These are phyloP conservation scores for Echites panduratus DNA, from an alignment of 257 asterid species.

Conservation along the genomic window DNA sequence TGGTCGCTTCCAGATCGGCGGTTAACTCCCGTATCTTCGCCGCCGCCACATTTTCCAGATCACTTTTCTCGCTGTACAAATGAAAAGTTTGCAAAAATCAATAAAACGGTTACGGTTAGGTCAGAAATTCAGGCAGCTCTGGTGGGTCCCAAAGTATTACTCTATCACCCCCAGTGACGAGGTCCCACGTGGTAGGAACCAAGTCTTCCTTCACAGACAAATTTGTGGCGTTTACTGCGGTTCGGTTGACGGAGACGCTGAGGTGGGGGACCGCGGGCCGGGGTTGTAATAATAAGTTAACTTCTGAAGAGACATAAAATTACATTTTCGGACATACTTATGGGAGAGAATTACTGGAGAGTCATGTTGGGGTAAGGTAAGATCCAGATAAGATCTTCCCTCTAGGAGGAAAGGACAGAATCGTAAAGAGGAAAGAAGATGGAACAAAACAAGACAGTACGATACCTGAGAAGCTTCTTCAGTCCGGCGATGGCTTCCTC, in stretches of 20 bases:
- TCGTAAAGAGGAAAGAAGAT: not conserved
- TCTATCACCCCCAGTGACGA: not conserved
- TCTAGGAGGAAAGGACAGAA: constrained; percentile 6
- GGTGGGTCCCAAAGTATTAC: constrained; percentile 18
- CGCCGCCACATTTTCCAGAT: constrained; percentile 60
- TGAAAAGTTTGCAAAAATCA: not conserved
- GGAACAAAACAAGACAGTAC: not conserved
- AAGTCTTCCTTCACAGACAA: constrained; percentile 1
- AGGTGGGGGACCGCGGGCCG: not conserved
- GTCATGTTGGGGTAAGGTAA: not conserved
- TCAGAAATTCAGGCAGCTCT: not conserved
- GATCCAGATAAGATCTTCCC: constrained; percentile 20
- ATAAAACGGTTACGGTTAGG: constrained; percentile 12
- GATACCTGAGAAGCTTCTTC: constrained; percentile 68
- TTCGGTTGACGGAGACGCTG: not conserved
- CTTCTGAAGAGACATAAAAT: constrained; percentile 4
- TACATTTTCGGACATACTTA: constrained; percentile 30
- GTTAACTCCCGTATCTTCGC: constrained; percentile 63
- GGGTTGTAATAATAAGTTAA: not conserved
- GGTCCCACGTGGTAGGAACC: constrained; percentile 20
- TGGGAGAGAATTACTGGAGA: constrained; percentile 1
- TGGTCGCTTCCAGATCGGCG: constrained; percentile 43
- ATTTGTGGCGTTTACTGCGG: constrained; percentile 16
- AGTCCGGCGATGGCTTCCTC: constrained; percentile 81
- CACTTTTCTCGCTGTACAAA: constrained; percentile 49